These are phyloP conservation scores for Albifimbria verrucaria DNA, from an alignment of 2,329 filamentous ascomycete genomes.

Conservation along the genomic window DNA sequence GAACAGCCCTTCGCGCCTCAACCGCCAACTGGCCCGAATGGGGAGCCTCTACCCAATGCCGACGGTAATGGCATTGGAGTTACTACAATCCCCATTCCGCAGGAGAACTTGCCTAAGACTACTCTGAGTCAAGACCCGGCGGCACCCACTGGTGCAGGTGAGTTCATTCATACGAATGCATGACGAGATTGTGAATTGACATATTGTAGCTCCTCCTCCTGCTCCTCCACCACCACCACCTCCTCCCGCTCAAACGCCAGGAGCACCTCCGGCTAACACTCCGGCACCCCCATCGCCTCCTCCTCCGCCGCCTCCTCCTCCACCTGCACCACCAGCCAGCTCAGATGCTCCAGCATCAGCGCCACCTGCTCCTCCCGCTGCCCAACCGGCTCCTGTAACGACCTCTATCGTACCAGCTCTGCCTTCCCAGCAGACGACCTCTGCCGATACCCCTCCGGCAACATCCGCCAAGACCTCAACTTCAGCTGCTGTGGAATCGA, in stretches of 20 bases:
- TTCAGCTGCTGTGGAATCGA: conserved; percentile 18
- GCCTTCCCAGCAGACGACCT: background rate
- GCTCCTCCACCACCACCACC: conserved; percentile 10
- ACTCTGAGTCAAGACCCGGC: conserved; percentile 19
- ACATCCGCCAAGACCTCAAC: background rate
- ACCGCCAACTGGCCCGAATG: background rate
- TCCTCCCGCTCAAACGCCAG: background rate
- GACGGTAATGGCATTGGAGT: conserved; percentile 25
- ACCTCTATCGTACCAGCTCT: background rate
- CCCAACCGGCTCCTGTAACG: conserved; percentile 4
- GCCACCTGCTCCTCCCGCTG: background rate
- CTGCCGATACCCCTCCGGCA: background rate
- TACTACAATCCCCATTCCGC: conserved; percentile 23
- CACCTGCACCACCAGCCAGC: conserved; percentile 5
- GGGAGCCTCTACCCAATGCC: conserved; percentile 9
- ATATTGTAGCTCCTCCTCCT: no score
- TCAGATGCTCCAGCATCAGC: background rate
- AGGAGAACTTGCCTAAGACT: conserved; percentile 23
- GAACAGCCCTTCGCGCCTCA: no score
- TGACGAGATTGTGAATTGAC: background rate
- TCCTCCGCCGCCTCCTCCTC: conserved; percentile 6
- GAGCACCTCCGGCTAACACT: background rate
- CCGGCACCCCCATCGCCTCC: background rate
- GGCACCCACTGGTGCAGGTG: conserved; percentile 1
- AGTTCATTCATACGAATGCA: background rate